A percentile compares a stretch with the other conserved stretches of the same genome.
phyloP scores from a whole-genome alignment of 768 basidiomycete genomes.

The Coprinopsis strossmayeri region DNA sequence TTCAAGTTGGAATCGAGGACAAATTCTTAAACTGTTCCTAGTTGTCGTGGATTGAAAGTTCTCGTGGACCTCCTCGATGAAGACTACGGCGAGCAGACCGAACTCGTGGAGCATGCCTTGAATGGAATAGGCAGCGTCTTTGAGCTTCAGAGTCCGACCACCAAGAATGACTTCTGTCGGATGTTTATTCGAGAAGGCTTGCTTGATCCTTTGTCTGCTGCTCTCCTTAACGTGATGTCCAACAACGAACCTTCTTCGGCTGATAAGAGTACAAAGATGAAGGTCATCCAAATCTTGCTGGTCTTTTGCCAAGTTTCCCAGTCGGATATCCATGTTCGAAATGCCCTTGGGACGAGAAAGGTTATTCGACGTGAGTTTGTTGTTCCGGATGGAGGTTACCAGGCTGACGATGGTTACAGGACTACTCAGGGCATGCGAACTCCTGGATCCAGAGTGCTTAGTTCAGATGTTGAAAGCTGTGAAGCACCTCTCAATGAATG shows the following conservation, averaged over 20 bases:
- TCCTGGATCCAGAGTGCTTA: conserved; percentile 83
- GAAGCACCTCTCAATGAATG: conserved; percentile 94
- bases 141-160: conserved; percentile 92
- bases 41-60: conserved; percentile 91
- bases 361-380: conserved; percentile 73
- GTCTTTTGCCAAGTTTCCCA: conserved; percentile 98
- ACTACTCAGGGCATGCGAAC: conserved; percentile 77
- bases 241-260: conserved; percentile 36
- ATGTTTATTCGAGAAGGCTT: conserved; percentile 98
- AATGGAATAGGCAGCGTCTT: conserved; percentile 95
- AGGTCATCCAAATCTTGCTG: conserved; percentile 82
- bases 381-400: no score
- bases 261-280: conserved; percentile 53
- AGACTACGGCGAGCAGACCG: conserved; percentile 87
- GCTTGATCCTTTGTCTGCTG: conserved; percentile 86
- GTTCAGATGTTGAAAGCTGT: conserved; percentile 90
- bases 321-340: conserved; percentile 87
- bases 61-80: conserved; percentile 96
- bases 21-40: conserved; percentile 20
- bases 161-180: conserved; percentile 96
- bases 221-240: conserved; percentile 81
- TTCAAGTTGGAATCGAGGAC: background rate
- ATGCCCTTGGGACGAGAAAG: conserved; percentile 85
- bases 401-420: conserved; percentile 51
- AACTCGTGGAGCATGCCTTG: conserved; percentile 87